These are phyloP conservation scores for Mycogone perniciosa DNA, from an alignment of 2,329 filamentous ascomycete species.

Conservation along the genomic window DNA sequence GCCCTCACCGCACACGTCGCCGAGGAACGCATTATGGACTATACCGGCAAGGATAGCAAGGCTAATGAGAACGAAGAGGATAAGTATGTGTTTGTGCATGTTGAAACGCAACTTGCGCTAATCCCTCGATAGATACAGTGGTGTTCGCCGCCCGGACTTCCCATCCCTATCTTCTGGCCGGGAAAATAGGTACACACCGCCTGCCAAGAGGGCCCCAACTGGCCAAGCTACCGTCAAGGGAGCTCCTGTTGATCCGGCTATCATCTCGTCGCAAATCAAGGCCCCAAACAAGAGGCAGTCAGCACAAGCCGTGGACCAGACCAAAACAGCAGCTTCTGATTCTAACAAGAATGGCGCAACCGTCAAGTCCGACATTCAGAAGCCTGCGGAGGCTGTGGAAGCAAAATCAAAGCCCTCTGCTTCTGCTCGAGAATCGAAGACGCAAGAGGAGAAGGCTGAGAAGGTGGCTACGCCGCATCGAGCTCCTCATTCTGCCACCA, in stretches of 20 bases:
- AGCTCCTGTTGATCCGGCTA: slow-evolving; percentile 77
- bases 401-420: slow-evolving; percentile 29
- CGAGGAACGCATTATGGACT: slow-evolving; percentile 76
- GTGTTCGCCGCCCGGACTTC: slow-evolving; percentile 73
- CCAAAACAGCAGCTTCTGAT: slow-evolving; percentile 17
- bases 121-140: slow-evolving; percentile 64
- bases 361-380: slow-evolving; percentile 23
- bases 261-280: slow-evolving; percentile 78
- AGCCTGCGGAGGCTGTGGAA: slow-evolving; percentile 17
- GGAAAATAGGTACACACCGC: slow-evolving; percentile 78
- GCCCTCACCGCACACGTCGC: slow-evolving; percentile 76
- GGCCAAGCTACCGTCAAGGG: slow-evolving; percentile 67
- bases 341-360: slow-evolving; percentile 24
- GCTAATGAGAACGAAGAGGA: slow-evolving; percentile 83
- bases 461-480: slow-evolving; percentile 20
- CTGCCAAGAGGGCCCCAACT: slow-evolving; percentile 74
- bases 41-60: slow-evolving; percentile 54
- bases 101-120: slow-evolving; percentile 8
- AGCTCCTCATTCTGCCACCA: not conserved
- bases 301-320: slow-evolving; percentile 12
- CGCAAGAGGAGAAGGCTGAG: slow-evolving; percentile 24
- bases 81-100: slow-evolving; percentile 52
- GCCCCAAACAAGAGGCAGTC: slow-evolving; percentile 33
- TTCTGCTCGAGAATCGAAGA: slow-evolving; percentile 25
- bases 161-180: slow-evolving; percentile 52